Conservation (phyloP, 371 early-diverging fungal genomes). For the Enterocytospora artemiae region DNA sequence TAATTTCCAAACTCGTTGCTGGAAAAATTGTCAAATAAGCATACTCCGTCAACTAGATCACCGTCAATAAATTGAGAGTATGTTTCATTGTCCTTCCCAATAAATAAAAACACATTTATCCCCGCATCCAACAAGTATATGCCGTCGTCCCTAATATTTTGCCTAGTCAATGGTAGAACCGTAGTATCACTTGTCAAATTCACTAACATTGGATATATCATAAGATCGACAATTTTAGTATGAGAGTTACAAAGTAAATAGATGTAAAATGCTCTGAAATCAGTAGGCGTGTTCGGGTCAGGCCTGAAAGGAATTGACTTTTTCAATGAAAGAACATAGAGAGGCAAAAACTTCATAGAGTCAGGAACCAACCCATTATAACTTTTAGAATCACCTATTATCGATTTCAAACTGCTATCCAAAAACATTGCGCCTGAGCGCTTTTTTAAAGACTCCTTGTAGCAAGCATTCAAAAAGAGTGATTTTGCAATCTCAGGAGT, state of each 20-base stretch:
- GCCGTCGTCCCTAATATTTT: conserved; percentile 36
- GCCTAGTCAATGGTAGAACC: conserved; percentile 34
- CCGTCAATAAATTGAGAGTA: conserved; percentile 26
- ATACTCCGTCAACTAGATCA: conserved; percentile 3
- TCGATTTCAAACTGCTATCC: conserved; percentile 21
- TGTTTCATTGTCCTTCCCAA: conserved; percentile 30
- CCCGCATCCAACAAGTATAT: conserved; percentile 56
- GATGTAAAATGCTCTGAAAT: conserved; percentile 47
- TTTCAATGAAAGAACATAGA: conserved; percentile 26
- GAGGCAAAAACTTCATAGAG: conserved; percentile 42
- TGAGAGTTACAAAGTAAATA: conserved; percentile 39
- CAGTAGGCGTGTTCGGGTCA: conserved; percentile 41
- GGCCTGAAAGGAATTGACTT: conserved; percentile 53
- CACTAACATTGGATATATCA: conserved; percentile 54
- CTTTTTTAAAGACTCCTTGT: conserved; percentile 39
- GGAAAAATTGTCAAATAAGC: conserved; percentile 24
- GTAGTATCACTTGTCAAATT: conserved; percentile 13
- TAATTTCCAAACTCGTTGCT: conserved; percentile 40
- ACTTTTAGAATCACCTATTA: conserved; percentile 20
- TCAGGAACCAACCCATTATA: conserved; percentile 11
- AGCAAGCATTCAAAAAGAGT: conserved; percentile 40
- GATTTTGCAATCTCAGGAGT: conserved; percentile 36
- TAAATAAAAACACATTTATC: conserved; percentile 50
- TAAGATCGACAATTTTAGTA: conserved; percentile 41
- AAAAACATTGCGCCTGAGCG: conserved; percentile 33